Evolutionary conservation across 257 asterid species (phyloP), one percentile per base, ranked within the genome.

Genomic region (Solanum sparsipilum): DNA sequence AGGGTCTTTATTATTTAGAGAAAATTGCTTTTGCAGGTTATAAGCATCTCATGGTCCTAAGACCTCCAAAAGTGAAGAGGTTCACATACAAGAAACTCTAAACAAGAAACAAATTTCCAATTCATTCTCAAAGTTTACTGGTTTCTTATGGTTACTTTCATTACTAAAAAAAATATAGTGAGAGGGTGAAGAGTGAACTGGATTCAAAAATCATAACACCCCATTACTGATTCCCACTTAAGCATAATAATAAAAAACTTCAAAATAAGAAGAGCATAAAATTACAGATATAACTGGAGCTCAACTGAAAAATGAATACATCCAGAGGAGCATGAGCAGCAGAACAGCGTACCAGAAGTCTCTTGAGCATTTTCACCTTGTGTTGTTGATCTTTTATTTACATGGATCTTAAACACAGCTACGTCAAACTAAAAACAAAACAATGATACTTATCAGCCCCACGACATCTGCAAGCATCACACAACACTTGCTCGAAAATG

Each of bases 331-430:
- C 63, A 88, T 58, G 87, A 78, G 35, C 84, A 86, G 90, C 31
- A 68, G 15, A 31, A 76, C 63, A 83, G 72, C 93, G 32, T 89
- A 94, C 98, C 96, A 87, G 95, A 89, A 88, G 90, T 90, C 36
- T 70, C 75, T 75, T 74, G 48, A 88, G 65, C 78, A 82, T 84
- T 58, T 87, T 89, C 91, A 23, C 89, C 91, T 75, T 83, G 86
- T 31, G 46, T 86, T 84, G 89, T 86, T 63, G 91, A 89, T 84
- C 90, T 91, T 87, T 95, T 86, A 85, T 89, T 88, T 83, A 91
- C 91, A 89, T 75, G 86, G 87, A 96, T 89, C 88, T 38, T 91
- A 65, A 92, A 88, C 38, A 23, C 91, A 83, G 96, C 98, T 79
- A 88, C 60, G 83, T 88, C 92, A 73, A n/a, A 88, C 98, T 94